A percentile compares a stretch with the other conserved stretches of the same genome.
phyloP scores from a whole-genome alignment of 768 basidiomycete genomes.

The Collybia nuda region DNA sequence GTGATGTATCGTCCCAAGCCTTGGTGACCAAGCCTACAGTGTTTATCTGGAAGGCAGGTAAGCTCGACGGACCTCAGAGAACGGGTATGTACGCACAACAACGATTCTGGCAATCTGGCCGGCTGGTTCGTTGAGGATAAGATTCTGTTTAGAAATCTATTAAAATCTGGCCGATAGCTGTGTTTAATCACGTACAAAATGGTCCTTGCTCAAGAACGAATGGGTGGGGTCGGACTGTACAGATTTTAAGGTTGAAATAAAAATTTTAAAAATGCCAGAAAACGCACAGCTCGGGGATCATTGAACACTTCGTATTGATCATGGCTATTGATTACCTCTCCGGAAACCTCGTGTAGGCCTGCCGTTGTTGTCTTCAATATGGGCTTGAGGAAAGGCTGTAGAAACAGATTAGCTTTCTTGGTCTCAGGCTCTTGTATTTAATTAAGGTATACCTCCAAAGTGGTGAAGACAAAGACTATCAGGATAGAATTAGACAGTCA shows the following conservation, averaged over 20 bases:
- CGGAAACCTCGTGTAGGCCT: conserved; percentile 61
- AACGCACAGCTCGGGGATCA: conserved; percentile 69
- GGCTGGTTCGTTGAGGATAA: conserved; percentile 82
- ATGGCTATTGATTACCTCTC: conserved; percentile 74
- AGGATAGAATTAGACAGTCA: background rate
- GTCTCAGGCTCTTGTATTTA: too few relatives aligned
- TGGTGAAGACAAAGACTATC: conserved; percentile 78
- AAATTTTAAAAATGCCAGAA: conserved; percentile 13
- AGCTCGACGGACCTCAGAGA: background rate
- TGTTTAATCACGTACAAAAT: conserved; percentile 60
- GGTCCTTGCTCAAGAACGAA: conserved; percentile 87
- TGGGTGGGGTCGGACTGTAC: conserved; percentile 84
- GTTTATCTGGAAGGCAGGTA: conserved; percentile 40
- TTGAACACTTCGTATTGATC: conserved; percentile 92
- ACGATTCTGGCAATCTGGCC: conserved; percentile 71
- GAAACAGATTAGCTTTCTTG: background rate
- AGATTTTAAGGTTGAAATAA: conserved; percentile 1
- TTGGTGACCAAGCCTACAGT: conserved; percentile 68
- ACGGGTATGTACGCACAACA: conserved; percentile 43
- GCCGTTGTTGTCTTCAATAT: conserved; percentile 68
- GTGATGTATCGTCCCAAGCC: conserved; percentile 76
- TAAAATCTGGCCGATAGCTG: background rate
- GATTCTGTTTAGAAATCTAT: conserved; percentile 44
- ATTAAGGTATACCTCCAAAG: conserved; percentile 60
- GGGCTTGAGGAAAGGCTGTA: conserved; percentile 78